Evolutionary conservation across 257 asterid species (phyloP).

Genomic region (Nicotiana paniculata): DNA sequence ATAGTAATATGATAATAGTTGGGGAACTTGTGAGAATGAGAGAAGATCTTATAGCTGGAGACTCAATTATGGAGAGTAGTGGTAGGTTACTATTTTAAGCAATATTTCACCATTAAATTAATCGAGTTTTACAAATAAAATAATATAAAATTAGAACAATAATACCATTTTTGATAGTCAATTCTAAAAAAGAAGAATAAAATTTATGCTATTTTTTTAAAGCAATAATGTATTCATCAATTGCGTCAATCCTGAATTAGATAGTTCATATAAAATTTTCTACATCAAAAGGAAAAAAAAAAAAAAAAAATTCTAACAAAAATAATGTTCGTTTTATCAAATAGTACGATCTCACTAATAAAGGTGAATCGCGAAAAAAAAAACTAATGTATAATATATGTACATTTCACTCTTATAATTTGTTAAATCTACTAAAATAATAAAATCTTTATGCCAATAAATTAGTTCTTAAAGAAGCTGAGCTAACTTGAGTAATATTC

Average conservation of each 20-base stretch:
- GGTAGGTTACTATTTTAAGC: neutral
- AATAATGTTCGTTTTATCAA: too few species aligned
- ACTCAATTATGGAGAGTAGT: neutral
- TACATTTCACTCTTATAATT: too few species aligned
- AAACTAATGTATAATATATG: too few species aligned
- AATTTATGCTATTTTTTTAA: neutral
- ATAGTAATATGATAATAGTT: neutral
- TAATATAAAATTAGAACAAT: neutral
- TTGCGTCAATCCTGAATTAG: neutral
- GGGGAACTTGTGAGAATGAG: neutral
- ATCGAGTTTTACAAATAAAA: neutral
- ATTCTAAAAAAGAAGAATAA: neutral
- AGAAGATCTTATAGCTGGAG: slow-evolving; percentile 1
- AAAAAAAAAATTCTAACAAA: too few species aligned
- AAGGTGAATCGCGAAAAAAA: too few species aligned
- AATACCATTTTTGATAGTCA: neutral
- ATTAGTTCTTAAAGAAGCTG: too few species aligned
- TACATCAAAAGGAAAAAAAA: too few species aligned
- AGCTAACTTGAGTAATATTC: too few species aligned
- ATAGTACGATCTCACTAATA: too few species aligned
- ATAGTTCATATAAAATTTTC: too few species aligned
- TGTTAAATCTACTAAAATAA: too few species aligned
- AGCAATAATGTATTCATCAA: neutral
- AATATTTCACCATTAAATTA: neutral
- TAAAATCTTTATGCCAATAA: too few species aligned